Conservation (phyloP, 2,329 filamentous ascomycete genomes). For the Fusarium buharicum region DNA sequence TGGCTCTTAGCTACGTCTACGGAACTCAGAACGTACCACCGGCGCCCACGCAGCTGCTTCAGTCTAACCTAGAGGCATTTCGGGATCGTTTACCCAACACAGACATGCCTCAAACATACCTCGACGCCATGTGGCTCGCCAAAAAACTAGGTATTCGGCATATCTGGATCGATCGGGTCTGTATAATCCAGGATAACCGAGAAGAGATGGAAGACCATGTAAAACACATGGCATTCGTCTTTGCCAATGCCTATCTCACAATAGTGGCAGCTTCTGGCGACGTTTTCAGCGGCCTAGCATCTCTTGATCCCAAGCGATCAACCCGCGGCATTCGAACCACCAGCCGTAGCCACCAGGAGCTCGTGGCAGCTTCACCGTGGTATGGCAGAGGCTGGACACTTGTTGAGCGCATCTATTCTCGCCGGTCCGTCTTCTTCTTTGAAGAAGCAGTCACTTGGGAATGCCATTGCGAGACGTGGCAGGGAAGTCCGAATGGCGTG, state of each 20-base stretch:
- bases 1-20: constrained; percentile 61
- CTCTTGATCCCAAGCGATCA: constrained; percentile 51
- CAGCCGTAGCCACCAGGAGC: constrained; percentile 50
- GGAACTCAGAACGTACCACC: constrained; percentile 48
- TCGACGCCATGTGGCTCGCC: constrained; percentile 58
- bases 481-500: constrained; percentile 48
- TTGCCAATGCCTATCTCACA: constrained; percentile 57
- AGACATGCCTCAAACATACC: constrained; percentile 54
- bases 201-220: constrained; percentile 54
- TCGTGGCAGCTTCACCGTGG: constrained; percentile 54
- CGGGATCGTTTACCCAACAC: constrained; percentile 51
- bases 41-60: constrained; percentile 48
- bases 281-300: constrained; percentile 52
- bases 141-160: constrained; percentile 56
- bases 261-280: constrained; percentile 57
- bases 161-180: constrained; percentile 60
- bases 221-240: constrained; percentile 58
- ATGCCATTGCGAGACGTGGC: constrained; percentile 58
- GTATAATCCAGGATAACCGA: constrained; percentile 58
- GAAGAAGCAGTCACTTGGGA: constrained; percentile 57
- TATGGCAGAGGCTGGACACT: constrained; percentile 57
- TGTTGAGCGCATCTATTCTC: constrained; percentile 56
- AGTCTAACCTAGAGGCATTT: constrained; percentile 52
- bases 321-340: constrained; percentile 42
- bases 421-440: constrained; percentile 57